Conservation (phyloP, 2,329 filamentous ascomycete species). For the Ampelomyces quisqualis region DNA sequence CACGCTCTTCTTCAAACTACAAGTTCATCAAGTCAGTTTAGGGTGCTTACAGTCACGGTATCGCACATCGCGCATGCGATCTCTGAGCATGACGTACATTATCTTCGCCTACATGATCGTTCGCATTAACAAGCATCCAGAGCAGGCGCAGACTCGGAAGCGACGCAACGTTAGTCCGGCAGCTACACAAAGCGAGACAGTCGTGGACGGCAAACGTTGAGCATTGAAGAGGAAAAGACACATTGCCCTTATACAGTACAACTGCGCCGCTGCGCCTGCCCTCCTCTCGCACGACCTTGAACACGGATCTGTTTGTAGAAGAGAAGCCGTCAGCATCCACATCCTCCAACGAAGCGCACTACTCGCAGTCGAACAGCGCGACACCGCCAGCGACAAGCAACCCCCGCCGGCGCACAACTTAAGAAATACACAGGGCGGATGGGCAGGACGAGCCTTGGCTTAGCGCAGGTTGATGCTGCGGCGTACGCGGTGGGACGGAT, state of each 20-base stretch:
- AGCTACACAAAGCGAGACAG: constrained; percentile 5
- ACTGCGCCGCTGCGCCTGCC: constrained; percentile 1
- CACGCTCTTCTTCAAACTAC: neutral
- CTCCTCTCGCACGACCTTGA: constrained; percentile 6
- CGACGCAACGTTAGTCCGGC: constrained; percentile 1
- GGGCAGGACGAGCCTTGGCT: constrained; percentile 1
- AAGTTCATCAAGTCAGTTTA: neutral
- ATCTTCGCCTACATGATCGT: neutral
- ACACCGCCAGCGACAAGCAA: constrained; percentile 3
- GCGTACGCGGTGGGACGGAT: neutral
- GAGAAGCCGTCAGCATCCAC: too few species aligned
- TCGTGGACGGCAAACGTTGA: constrained; percentile 3
- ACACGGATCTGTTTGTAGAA: constrained; percentile 4
- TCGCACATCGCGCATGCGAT: too few species aligned
- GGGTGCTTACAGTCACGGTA: too few species aligned
- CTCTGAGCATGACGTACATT: too few species aligned
- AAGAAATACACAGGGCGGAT: constrained; percentile 4
- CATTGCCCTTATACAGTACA: constrained; percentile 3
- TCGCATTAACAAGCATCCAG: neutral
- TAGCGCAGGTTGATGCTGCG: neutral
- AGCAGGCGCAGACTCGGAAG: constrained; percentile 3
- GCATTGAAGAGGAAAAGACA: constrained; percentile 4
- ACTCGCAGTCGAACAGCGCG: constrained; percentile 6
- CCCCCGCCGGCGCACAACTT: constrained; percentile 7
- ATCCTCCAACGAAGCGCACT: constrained; percentile 3